Percentiles rank a stretch among this genome's conserved stretches.
Evolutionary conservation across 306 rosid species (phyloP).

Genomic region (Sicyos baderoa): DNA sequence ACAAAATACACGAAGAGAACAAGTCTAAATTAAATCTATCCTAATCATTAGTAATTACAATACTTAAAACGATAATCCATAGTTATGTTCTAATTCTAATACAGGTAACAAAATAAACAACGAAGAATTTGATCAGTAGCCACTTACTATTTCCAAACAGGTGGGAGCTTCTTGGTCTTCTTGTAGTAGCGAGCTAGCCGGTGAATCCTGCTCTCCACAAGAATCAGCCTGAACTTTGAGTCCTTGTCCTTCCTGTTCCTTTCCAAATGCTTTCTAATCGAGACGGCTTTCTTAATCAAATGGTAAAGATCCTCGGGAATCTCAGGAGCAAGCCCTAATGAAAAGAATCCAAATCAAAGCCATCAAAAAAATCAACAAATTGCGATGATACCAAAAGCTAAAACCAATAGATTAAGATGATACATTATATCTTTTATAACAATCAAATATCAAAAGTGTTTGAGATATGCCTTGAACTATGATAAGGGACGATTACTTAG

Average conservation of each 20-base stretch:
- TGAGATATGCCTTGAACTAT: too few species aligned
- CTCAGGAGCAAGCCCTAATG: slow-evolving; percentile 55
- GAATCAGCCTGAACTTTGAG: slow-evolving; percentile 64
- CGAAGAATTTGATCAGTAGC: not conserved
- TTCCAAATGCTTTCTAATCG: slow-evolving; percentile 69
- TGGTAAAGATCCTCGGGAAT: slow-evolving; percentile 68
- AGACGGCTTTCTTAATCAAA: slow-evolving; percentile 35
- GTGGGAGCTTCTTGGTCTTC: slow-evolving; percentile 83
- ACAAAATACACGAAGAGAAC: not conserved
- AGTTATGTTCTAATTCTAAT: not conserved
- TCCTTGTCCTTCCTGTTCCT: slow-evolving; percentile 31
- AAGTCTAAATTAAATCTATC: not conserved
- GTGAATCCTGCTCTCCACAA: slow-evolving; percentile 73
- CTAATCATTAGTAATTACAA: not conserved
- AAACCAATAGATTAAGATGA: not conserved
- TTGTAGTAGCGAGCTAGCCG: slow-evolving; percentile 74
- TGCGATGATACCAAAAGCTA: not conserved
- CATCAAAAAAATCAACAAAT: not conserved
- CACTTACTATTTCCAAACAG: slow-evolving; percentile 73
- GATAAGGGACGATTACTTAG: too few species aligned
- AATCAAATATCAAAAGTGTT: too few species aligned
- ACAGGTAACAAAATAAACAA: not conserved
- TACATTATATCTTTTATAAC: not conserved
- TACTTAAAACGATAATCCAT: not conserved
- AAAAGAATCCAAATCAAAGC: not conserved